Percentiles rank a stretch among this genome's conserved stretches.
phyloP scores from a whole-genome alignment of 1,139 yeast genomes.

The Candida smagusa region DNA sequence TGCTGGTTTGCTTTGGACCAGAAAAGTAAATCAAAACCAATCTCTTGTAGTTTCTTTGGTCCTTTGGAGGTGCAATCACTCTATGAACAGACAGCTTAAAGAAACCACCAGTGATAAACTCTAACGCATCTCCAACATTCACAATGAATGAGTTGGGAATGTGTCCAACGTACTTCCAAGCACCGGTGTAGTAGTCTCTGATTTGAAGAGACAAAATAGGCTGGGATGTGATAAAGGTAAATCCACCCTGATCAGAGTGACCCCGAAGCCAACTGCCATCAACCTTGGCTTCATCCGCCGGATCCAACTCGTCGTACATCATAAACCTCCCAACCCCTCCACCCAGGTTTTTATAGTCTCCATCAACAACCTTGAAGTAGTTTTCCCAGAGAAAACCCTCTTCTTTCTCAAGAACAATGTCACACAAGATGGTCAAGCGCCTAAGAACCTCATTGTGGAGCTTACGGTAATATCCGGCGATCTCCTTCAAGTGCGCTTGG shows the following conservation, averaged over 20 bases:
- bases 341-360: slow-evolving; percentile 22
- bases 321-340: slow-evolving; percentile 29
- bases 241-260: slow-evolving; percentile 24
- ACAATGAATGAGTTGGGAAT: slow-evolving; percentile 19
- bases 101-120: slow-evolving; percentile 24
- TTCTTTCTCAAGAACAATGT: slow-evolving; percentile 27
- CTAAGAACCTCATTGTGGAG: slow-evolving; percentile 21
- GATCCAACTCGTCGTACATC: slow-evolving; percentile 24
- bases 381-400: slow-evolving; percentile 29
- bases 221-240: slow-evolving; percentile 25
- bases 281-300: slow-evolving; percentile 19
- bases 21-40: slow-evolving; percentile 23
- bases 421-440: slow-evolving; percentile 23
- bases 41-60: slow-evolving; percentile 17
- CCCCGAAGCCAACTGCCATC: slow-evolving; percentile 19
- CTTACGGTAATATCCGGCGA: slow-evolving; percentile 21
- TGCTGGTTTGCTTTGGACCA: slow-evolving; percentile 11
- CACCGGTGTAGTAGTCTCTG: slow-evolving; percentile 19
- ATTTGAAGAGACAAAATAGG: slow-evolving; percentile 25
- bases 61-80: slow-evolving; percentile 23
- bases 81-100: slow-evolving; percentile 24
- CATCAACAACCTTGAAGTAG: slow-evolving; percentile 21
- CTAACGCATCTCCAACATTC: slow-evolving; percentile 25
- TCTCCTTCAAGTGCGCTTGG: slow-evolving; percentile 20
- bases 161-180: slow-evolving; percentile 23